Evolutionary conservation across 768 basidiomycete species (phyloP).

Genomic region (Crassisporium funariophilum): DNA sequence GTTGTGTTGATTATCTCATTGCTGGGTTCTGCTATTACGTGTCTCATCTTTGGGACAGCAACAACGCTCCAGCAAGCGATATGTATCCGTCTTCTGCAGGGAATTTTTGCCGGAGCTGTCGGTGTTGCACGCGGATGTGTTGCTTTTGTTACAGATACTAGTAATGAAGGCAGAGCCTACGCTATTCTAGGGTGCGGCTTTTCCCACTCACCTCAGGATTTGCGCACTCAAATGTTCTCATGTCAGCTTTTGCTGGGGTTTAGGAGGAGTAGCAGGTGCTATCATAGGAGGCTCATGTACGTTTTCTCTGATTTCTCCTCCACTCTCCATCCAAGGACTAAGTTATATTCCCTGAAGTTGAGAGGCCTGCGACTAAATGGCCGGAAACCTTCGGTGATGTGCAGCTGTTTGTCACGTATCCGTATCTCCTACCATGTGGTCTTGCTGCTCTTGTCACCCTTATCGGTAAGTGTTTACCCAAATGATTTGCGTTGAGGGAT

Average conservation of each 20-base stretch:
- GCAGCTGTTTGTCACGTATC: constrained; percentile 74
- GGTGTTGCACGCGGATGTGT: constrained; percentile 93
- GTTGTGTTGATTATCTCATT: constrained; percentile 84
- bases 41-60: constrained; percentile 76
- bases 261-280: constrained; percentile 91
- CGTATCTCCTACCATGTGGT: constrained; percentile 87
- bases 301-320: constrained; percentile 30
- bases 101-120: constrained; percentile 90
- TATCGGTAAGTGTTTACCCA: constrained; percentile 47
- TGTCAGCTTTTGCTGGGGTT: constrained; percentile 88
- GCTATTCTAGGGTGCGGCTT: constrained; percentile 77
- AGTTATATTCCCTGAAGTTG: constrained; percentile 48
- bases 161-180: constrained; percentile 94
- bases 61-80: constrained; percentile 80
- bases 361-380: constrained; percentile 86
- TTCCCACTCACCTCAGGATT: neutral
- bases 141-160: constrained; percentile 82
- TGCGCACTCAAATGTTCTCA: constrained; percentile 1
- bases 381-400: constrained; percentile 69
- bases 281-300: constrained; percentile 83
- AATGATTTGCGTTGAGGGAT: neutral
- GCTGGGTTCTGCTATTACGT: constrained; percentile 81
- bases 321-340: constrained; percentile 12
- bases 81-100: constrained; percentile 84
- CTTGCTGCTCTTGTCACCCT: constrained; percentile 79